phyloP scores from a whole-genome alignment of 2,329 filamentous ascomycete genomes.

The Curvularia spicifera region DNA sequence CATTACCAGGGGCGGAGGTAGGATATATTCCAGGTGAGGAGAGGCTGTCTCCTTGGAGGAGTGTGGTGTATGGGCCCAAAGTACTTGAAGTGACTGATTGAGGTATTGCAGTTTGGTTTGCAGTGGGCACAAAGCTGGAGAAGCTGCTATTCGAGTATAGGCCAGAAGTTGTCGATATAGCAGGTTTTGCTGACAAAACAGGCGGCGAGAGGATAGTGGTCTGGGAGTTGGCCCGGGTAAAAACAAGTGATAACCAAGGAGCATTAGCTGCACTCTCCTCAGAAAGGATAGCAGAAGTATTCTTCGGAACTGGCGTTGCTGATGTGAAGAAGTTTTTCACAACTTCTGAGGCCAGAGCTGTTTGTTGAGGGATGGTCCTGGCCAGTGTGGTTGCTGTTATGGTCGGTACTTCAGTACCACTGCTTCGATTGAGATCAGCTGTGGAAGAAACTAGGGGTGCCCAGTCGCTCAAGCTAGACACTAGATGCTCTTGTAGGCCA shows the following conservation, averaged over 20 bases:
- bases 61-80: background rate
- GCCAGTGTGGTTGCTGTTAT: background rate
- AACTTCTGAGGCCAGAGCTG: background rate
- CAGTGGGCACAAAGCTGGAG: background rate
- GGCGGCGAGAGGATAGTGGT: background rate
- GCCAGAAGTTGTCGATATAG: background rate
- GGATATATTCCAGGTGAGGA: background rate
- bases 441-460: background rate
- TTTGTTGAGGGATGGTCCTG: background rate
- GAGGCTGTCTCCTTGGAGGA: background rate
- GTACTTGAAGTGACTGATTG: background rate
- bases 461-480: background rate
- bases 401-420: background rate
- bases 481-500: background rate
- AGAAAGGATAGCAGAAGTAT: background rate
- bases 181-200: background rate
- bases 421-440: background rate
- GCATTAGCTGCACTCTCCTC: background rate
- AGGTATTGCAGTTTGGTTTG: background rate
- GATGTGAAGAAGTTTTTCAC: background rate
- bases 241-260: background rate
- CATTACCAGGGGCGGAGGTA: background rate
- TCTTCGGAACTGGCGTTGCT: background rate
- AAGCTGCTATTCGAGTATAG: background rate
- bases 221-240: background rate